Base-by-base conservation (phyloP, 1,284 basidiomycete species). In the Vanrija sp. region DNA sequence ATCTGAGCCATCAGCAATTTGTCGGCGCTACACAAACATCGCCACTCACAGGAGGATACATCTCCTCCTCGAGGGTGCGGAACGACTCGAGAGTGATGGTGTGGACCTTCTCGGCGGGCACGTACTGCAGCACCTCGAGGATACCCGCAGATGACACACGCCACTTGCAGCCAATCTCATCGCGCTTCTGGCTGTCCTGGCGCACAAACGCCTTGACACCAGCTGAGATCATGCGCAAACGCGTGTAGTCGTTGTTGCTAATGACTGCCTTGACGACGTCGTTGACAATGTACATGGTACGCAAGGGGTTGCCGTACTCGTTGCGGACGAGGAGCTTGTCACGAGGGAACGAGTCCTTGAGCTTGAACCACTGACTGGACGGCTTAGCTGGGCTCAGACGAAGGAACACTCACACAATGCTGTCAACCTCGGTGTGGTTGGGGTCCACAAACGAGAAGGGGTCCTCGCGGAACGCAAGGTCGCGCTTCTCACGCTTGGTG, bases 281-380 rank as follows among this genome's bases (percentile, higher is more conserved):
- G 65, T 95, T 96, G 52, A 89, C 87, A 61, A 98, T 81, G 80
- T 98, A 98, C 49, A 98, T 81, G 7, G 89, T 88, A 43, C 94
- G 86, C 21, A 88, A 81, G 16, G 80, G 78, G 26, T 88, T 86
- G 38, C 89, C 91, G 28, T 80, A 82, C 1, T 89, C 86, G 73
- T 95, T 97, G 58, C 96, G 86, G 15, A 97, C 91, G 90, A 89
- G 50, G 89, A 80, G 72, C 88, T 91, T 62, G 48, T 67, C 58
- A 23, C 52, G 52, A 78, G 78, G 16, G 83, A 80, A 98, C 46
- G 78, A 75, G n/a, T 85, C 66, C 26, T 79, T 82, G 57, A 98
- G 82, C 57, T 86, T 81, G 56, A 96, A 85, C 65, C 86, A 87
- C 39, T 85, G 79, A 53, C 89, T 90, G 43, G 34, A 12, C n/a